Percentiles rank a stretch among this genome's conserved stretches.
phyloP scores from a whole-genome alignment of 257 asterid species.

The Gardenia jasminoides region DNA sequence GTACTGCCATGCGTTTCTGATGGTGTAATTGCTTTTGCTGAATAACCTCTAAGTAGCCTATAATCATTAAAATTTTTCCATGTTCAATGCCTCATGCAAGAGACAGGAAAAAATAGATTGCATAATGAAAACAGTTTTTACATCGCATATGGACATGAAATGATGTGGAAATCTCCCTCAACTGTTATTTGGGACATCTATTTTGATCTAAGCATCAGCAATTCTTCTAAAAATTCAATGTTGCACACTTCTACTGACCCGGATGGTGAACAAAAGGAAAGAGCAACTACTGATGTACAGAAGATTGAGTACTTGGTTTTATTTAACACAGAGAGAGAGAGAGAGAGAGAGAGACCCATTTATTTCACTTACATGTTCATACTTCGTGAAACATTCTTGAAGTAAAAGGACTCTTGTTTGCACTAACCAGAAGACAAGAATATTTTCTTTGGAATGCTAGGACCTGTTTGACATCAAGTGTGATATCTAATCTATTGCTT shows the following conservation, averaged over 20 bases:
- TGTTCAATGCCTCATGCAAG: neutral
- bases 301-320: neutral
- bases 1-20: neutral
- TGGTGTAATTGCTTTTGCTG: neutral
- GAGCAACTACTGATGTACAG: neutral
- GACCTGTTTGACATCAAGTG: neutral
- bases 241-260: neutral
- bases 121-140: neutral
- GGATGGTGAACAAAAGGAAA: neutral
- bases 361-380: neutral
- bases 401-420: neutral
- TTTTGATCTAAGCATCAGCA: neutral
- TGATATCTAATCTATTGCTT: neutral
- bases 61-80: neutral
- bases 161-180: neutral
- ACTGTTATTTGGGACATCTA: neutral
- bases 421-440: neutral
- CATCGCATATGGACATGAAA: neutral
- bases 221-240: neutral
- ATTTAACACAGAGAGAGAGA: no score
- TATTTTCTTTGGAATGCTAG: neutral
- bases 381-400: neutral
- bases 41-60: neutral
- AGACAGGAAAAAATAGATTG: neutral
- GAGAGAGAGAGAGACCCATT: neutral